Conservation (phyloP, 441 rosid genomes). For the Isatis lusitanica region DNA sequence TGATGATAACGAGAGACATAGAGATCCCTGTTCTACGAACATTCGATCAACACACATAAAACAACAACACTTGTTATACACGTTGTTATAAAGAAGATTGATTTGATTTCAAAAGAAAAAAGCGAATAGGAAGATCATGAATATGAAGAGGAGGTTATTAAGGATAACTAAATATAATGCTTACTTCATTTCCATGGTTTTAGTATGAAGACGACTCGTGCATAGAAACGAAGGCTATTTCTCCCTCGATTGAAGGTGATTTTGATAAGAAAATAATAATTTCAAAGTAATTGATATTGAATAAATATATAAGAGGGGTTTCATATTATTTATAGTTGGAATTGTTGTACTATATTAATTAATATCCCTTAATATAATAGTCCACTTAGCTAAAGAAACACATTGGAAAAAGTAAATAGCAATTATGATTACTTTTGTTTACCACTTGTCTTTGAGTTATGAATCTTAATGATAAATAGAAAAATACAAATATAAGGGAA, state of each 20-base stretch:
- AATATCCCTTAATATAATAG: neutral
- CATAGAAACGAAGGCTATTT: neutral
- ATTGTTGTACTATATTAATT: neutral
- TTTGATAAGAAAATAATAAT: neutral
- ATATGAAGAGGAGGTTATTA: no score
- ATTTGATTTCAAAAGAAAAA: no score
- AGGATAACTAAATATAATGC: neutral
- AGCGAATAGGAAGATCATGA: no score
- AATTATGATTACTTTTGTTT: neutral
- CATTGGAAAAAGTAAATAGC: neutral
- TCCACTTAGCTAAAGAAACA: neutral
- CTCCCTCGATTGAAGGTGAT: neutral
- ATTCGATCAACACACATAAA: neutral
- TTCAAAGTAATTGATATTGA: neutral
- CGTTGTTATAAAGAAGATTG: neutral
- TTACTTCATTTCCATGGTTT: slow-evolving; percentile 26
- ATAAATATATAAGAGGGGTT: neutral
- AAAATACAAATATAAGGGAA: neutral
- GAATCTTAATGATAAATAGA: neutral
- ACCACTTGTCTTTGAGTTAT: neutral
- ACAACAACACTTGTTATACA: slow-evolving; percentile 6
- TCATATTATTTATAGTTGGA: neutral
- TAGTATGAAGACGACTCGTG: neutral
- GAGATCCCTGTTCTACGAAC: slow-evolving; percentile 58
- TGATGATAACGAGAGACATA: slow-evolving; percentile 67